Base-by-base conservation (phyloP, 768 basidiomycete species). In the Tricholoma bakamatsutake region DNA sequence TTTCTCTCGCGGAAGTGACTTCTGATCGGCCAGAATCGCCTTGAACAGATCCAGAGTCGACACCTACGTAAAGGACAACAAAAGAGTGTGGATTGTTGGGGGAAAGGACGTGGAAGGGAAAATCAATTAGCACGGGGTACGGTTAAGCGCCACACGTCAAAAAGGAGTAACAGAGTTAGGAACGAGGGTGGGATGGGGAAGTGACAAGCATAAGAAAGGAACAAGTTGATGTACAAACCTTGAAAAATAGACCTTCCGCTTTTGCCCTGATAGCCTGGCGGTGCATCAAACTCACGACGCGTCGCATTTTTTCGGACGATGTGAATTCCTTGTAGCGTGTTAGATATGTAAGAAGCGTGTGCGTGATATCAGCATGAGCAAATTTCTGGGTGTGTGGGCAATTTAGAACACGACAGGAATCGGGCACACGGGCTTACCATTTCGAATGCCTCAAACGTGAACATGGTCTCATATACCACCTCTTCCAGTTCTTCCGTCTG, bases 221-320 rank as follows among this genome's bases (percentile, higher is more conserved):
- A 24, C 27, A 45, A 24, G 0, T 48, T 50, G 45, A 58, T 48
- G 18, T 35, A 69, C 80, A 53, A 57, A 93, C 96, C 73, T 95
- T 92, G 81, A 96, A 99, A 71, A 93, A 98, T 8, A 99, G 72
- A 0, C 88, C 96, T 67, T 98, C 97, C 1, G 93, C 92, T 68
- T 97, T 94, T 13, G 88, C 87, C 63, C 82, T 86, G 58, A 99
- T 83, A 45, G 87, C 94, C 60, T 96, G 92, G 12, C 97, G 83
- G 67, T 98, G 92, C 62, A 99, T 79, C 61, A 99, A 73, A 61
- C 81, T 82, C 33, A 98, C 93, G 37, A 93, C 87, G 47, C 94
- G 82, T 68, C 90, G 91, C 85, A 98, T 88, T 66, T 87, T 80
- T 63, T 98, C 92, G 0, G 88, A 72, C 4, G 81, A 78, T 1